Base-by-base conservation (phyloP, 257 asterid species). In the Lithospermum erythrorhizon region DNA sequence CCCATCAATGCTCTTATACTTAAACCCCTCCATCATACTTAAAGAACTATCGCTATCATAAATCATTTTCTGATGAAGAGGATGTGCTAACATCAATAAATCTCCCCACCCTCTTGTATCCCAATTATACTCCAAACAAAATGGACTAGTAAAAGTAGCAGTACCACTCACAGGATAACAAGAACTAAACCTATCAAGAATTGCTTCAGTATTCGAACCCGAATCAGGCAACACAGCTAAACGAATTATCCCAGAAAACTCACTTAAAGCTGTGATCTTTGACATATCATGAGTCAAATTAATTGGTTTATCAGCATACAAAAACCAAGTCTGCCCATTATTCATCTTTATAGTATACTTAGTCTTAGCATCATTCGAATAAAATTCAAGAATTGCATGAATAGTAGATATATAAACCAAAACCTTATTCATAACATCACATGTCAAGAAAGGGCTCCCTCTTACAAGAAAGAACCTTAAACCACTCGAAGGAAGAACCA, bases 11-110 rank as follows among this genome's bases (percentile, higher is more conserved):
- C 95, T 79, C 6, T 71, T 57, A 62, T 84, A 91, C 78, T 82
- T 88, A 61, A 91, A 82, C 55, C 79, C 82, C 62, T 88, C 81
- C 66, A 91, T 61, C 15, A 84, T 73, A 22, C 87, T 75, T 4
- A 84, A 61, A 0, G 84, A 76, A 54, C 64, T 32, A 66, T 75
- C 89, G 13, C 59, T 13, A 29, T 68, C 70, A 0, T 86, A 79
- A 62, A 91, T 84, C 65, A 88, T 94, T 68, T 53, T 61, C 21
- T 79, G 84, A 74, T 91, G 98, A 45, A 91, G 88, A 54, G 98
- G 95, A 66, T 91, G 93, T 13, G 98, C 98, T n/a, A 91, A 90
- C 94, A 88, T 89, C 22, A 91, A 70, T 76, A 91, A 65, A 62
- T 86, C 95, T 4, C 97, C 98, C 86, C 83, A 84, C 6, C 98